Evolutionary conservation across 108 stramenopile genomes (phyloP).

Genomic region (Cyclotella distinguenda): DNA sequence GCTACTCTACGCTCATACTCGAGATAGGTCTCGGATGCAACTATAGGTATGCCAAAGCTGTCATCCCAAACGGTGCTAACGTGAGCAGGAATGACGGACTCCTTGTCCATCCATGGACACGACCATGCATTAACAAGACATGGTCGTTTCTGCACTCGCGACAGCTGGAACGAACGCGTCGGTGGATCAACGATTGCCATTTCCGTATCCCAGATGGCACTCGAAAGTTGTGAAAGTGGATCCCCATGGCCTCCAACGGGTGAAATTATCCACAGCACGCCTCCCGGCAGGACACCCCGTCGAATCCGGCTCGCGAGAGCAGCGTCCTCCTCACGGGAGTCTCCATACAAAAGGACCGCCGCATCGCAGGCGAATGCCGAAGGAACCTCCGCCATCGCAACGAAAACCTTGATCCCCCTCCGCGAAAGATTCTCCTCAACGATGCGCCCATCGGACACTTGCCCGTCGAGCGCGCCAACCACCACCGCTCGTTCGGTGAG

Average conservation of each 20-base stretch:
- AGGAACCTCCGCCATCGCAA: not conserved
- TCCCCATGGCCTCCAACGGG: not conserved
- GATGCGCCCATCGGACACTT: too few relatives aligned
- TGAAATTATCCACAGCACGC: constrained; percentile 27
- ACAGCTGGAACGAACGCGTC: constrained; percentile 2
- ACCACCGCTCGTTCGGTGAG: constrained; percentile 49
- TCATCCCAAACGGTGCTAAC: not conserved
- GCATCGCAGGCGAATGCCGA: constrained; percentile 18
- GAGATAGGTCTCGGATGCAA: constrained; percentile 18
- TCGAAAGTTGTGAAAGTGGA: constrained; percentile 1
- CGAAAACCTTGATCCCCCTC: constrained; percentile 15
- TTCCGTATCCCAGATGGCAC: constrained; percentile 21
- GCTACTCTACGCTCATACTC: constrained; percentile 32
- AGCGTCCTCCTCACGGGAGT: too few relatives aligned
- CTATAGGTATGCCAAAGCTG: constrained; percentile 22
- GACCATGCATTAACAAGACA: constrained; percentile 34
- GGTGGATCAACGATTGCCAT: constrained; percentile 1
- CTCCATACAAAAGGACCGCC: constrained; percentile 19
- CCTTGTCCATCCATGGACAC: constrained; percentile 46
- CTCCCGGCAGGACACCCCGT: constrained; percentile 22
- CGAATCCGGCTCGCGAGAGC: too few relatives aligned
- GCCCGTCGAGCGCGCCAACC: too few relatives aligned
- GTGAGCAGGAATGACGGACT: not conserved
- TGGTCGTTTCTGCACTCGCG: constrained; percentile 18
- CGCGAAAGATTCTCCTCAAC: constrained; percentile 3